phyloP scores from a whole-genome alignment of 2,329 filamentous ascomycete species.

The Cylindrodendrum hubeiense region DNA sequence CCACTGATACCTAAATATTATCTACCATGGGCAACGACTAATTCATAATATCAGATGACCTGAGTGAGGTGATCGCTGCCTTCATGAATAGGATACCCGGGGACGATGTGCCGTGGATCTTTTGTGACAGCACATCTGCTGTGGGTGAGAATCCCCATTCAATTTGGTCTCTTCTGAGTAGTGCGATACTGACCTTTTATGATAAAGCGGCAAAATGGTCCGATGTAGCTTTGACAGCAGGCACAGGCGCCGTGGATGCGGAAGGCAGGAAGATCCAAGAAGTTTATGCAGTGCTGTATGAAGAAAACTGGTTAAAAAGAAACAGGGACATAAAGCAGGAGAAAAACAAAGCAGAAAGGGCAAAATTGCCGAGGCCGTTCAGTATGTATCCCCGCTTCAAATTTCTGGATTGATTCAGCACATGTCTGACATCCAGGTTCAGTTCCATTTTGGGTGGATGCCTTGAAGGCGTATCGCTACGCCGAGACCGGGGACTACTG shows the following conservation, averaged over 20 bases:
- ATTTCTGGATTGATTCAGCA: no score
- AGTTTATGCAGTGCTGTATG: background rate
- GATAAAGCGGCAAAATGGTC: background rate
- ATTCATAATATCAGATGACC: background rate
- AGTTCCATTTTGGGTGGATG: background rate
- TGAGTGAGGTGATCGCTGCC: background rate
- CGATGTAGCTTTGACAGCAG: background rate
- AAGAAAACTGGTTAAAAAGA: background rate
- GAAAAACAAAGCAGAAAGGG: background rate
- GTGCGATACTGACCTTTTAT: background rate
- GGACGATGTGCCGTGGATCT: background rate
- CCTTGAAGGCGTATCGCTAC: background rate
- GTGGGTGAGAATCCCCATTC: background rate
- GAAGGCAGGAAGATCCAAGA: background rate
- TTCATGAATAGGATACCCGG: background rate
- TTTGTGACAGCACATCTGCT: background rate
- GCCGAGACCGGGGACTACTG: background rate
- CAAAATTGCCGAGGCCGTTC: background rate
- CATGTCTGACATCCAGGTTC: no score
- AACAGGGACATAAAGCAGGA: background rate
- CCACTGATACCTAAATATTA: background rate
- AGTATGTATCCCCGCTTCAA: background rate
- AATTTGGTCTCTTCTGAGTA: background rate
- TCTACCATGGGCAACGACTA: no score
- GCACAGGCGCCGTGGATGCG: background rate